phyloP scores from a whole-genome alignment of 2,329 filamentous ascomycete species.

The Trichoderma sp. region DNA sequence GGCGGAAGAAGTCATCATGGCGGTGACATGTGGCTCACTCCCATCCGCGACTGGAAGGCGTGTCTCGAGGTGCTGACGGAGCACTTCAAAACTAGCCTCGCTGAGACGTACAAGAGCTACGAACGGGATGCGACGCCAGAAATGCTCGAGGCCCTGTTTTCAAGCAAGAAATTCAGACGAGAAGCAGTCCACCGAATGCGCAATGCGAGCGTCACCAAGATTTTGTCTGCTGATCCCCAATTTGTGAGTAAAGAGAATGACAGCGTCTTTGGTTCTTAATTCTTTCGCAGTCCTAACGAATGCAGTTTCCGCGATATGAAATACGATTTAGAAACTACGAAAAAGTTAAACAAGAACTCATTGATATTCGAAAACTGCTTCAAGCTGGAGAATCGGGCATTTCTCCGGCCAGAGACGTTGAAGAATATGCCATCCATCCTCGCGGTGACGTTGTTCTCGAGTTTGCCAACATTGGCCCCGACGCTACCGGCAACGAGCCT shows the following conservation, averaged over 20 bases:
- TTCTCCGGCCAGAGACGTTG: slow-evolving; percentile 44
- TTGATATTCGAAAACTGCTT: slow-evolving; percentile 46
- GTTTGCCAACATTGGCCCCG: slow-evolving; percentile 50
- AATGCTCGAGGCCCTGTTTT: slow-evolving; percentile 50
- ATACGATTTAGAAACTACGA: slow-evolving; percentile 55
- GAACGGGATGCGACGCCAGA: slow-evolving; percentile 49
- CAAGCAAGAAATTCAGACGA: slow-evolving; percentile 47
- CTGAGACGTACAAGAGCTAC: slow-evolving; percentile 51
- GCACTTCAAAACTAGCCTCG: slow-evolving; percentile 47
- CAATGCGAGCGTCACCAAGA: slow-evolving; percentile 48
- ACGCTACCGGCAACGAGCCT: slow-evolving; percentile 41
- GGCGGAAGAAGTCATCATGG: slow-evolving; percentile 34
- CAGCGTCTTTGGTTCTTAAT: too few relatives aligned
- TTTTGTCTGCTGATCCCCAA: slow-evolving; percentile 50
- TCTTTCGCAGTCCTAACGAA: neutral
- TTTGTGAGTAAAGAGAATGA: slow-evolving; percentile 41
- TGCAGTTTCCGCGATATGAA: slow-evolving; percentile 50
- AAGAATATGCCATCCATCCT: slow-evolving; percentile 50
- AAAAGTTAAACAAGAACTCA: slow-evolving; percentile 48
- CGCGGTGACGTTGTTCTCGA: slow-evolving; percentile 57
- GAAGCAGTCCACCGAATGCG: slow-evolving; percentile 52
- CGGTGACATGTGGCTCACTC: slow-evolving; percentile 43
- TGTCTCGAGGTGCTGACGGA: slow-evolving; percentile 49
- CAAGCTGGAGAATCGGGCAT: slow-evolving; percentile 48
- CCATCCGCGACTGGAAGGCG: slow-evolving; percentile 51